Evolutionary conservation across 352 stramenopile genomes (phyloP).

Genomic region (Pythium oligandrum): DNA sequence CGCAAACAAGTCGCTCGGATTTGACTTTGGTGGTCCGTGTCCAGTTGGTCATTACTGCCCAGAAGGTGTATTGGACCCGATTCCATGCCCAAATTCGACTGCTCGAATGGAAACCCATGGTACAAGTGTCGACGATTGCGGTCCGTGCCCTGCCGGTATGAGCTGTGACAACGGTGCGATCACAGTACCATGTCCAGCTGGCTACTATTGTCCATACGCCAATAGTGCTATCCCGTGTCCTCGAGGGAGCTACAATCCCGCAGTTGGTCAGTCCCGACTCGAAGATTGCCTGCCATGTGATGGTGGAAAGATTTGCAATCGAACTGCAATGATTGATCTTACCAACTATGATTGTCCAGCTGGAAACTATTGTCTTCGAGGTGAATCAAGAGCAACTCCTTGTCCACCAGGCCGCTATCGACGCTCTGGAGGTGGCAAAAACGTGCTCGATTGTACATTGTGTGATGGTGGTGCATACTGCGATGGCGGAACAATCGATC

Average conservation of each 20-base stretch:
- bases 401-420: constrained; percentile 51
- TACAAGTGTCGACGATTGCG: constrained; percentile 53
- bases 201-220: constrained; percentile 47
- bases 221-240: constrained; percentile 47
- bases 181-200: constrained; percentile 58
- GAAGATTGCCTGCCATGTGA: constrained; percentile 60
- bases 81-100: constrained; percentile 56
- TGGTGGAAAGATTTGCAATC: constrained; percentile 70
- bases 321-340: constrained; percentile 52
- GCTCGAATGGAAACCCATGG: constrained; percentile 50
- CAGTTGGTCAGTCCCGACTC: constrained; percentile 25
- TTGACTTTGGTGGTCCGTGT: constrained; percentile 64
- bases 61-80: constrained; percentile 58
- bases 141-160: constrained; percentile 77
- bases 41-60: constrained; percentile 74
- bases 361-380: constrained; percentile 65
- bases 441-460: constrained; percentile 29
- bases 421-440: constrained; percentile 26
- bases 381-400: constrained; percentile 21
- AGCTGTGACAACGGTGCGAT: constrained; percentile 74
- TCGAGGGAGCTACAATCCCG: constrained; percentile 52
- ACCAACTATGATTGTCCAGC: constrained; percentile 59
- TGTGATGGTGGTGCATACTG: constrained; percentile 71
- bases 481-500: constrained; percentile 31
- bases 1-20: constrained; percentile 15